Evolutionary conservation across 2,329 filamentous ascomycete genomes (phyloP).

Genomic region (Phialocephala subalpina): DNA sequence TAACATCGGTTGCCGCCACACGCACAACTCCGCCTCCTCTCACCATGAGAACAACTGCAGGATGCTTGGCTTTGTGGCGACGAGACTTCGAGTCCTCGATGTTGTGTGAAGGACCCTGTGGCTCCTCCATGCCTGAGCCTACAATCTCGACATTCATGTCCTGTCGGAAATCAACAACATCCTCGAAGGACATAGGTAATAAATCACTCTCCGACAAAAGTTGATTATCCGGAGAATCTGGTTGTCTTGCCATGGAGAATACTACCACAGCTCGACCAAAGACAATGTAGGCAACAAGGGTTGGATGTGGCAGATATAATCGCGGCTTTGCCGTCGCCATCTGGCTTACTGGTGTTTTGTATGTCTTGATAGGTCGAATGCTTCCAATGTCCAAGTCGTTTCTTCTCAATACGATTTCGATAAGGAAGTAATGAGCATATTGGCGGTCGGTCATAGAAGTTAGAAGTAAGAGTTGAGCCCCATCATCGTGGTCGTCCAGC

Average conservation of each 20-base stretch:
- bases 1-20: slow-evolving; percentile 64
- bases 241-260: slow-evolving; percentile 72
- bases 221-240: slow-evolving; percentile 79
- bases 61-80: slow-evolving; percentile 66
- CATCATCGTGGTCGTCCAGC: slow-evolving; percentile 60
- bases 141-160: slow-evolving; percentile 70
- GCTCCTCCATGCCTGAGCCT: slow-evolving; percentile 70
- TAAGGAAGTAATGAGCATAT: slow-evolving; percentile 72
- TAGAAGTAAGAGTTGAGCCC: slow-evolving; percentile 66
- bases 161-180: slow-evolving; percentile 81
- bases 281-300: slow-evolving; percentile 81
- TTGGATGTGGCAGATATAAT: slow-evolving; percentile 80
- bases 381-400: slow-evolving; percentile 65
- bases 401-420: slow-evolving; percentile 72
- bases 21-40: slow-evolving; percentile 69
- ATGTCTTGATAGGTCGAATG: slow-evolving; percentile 73
- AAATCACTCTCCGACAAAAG: slow-evolving; percentile 72
- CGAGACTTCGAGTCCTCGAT: slow-evolving; percentile 58
- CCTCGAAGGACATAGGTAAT: slow-evolving; percentile 77
- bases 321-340: slow-evolving; percentile 60
- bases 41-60: slow-evolving; percentile 67
- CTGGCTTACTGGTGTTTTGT: slow-evolving; percentile 57
- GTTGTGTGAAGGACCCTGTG: slow-evolving; percentile 46
- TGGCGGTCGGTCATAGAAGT: slow-evolving; percentile 62
- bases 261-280: slow-evolving; percentile 83